These are phyloP conservation scores for Rhizophora apiculata DNA, from an alignment of 345 rosid species.

Conservation along the genomic window DNA sequence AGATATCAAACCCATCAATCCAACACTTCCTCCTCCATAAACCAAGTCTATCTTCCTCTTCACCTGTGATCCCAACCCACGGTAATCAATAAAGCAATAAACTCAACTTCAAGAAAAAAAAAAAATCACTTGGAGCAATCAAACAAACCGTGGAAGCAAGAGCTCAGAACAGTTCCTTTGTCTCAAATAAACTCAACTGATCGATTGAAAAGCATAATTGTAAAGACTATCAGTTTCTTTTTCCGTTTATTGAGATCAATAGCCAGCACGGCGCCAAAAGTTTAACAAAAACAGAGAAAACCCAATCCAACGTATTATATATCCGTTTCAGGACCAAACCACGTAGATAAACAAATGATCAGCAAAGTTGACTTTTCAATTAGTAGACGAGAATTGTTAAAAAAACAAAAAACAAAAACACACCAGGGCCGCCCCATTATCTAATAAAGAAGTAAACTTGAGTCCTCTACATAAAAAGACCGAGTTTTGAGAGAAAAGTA, in stretches of 20 bases:
- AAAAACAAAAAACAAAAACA: neutral
- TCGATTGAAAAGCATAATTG: neutral
- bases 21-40: conserved; percentile 97
- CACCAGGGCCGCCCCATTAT: neutral
- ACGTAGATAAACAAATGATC: conserved; percentile 4
- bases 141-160: neutral
- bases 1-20: conserved; percentile 93
- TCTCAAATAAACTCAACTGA: too few species aligned
- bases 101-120: conserved; percentile 1
- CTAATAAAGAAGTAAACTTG: conserved; percentile 3
- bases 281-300: conserved; percentile 12
- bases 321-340: conserved; percentile 8
- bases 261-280: neutral
- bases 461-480: neutral
- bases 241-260: neutral
- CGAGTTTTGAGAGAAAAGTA: conserved; percentile 3
- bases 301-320: conserved; percentile 11
- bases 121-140: neutral
- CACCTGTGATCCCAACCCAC: conserved; percentile 48
- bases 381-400: neutral
- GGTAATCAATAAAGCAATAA: neutral
- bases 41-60: conserved; percentile 83
- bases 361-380: conserved; percentile 5
- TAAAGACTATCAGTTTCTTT: neutral
- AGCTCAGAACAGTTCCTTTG: neutral